Evolutionary conservation across 768 basidiomycete genomes (phyloP), one percentile per base, ranked within the genome.

Genomic region (Leccinum broughii): DNA sequence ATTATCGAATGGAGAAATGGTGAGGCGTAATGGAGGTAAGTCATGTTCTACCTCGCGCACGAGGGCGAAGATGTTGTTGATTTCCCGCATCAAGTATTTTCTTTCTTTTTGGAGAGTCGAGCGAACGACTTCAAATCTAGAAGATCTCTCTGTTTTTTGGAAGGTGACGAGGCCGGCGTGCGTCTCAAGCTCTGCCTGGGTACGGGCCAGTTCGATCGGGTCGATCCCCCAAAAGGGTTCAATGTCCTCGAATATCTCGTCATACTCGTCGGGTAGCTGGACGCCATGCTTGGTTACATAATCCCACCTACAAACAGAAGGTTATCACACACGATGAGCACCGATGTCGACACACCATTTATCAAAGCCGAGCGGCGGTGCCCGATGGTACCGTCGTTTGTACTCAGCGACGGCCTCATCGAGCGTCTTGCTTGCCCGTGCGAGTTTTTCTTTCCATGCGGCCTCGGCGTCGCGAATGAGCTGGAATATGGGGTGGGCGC

Each of bases 191-290:
- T 61, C 64, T n/a, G 54, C 28, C 35, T 68, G 73, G 0, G 62
- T 56, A 10, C 24, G 50, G 0, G 64, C 68, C 15, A 78, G 46
- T 1, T 68, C 66, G 1, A 49, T n/a, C 0, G 77, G 77, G 35
- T 70, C 63, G 51, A 81, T 64, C 0, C 74, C 79, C 70, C 71
- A 77, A 64, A 71, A 78, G 0, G 75, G 74, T 26, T 74, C 71
- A 9, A 80, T 59, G 55, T 79, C 73, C 7, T 68, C 62, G 56
- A 71, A 64, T 53, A 81, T 80, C 60, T 79, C 78, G 65, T 82
- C 80, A 51, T 82, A 81, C 57, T 81, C 80, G 60, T 81, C 81
- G 15, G 75, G 77, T 1, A 81, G 70, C 48, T 73, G 76, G 2
- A 81, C 73, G 30, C 73, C 61, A 60, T 82, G 62, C 54, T 64